Percentiles rank a stretch among this genome's conserved stretches.
phyloP scores from a whole-genome alignment of 495 filamentous ascomycete species.

The Aspergillus nanangensis region DNA sequence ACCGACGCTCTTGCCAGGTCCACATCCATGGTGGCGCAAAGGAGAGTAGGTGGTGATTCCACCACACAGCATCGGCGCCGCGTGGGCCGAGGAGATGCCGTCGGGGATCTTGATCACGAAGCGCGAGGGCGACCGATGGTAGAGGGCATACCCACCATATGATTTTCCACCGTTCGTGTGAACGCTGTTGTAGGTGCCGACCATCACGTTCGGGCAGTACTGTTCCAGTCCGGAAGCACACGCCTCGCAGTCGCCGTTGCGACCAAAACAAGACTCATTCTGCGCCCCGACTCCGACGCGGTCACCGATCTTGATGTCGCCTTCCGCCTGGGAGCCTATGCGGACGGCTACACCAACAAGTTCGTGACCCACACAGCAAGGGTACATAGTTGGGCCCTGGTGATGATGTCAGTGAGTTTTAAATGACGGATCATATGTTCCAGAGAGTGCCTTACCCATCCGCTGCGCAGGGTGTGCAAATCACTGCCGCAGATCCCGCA shows the following conservation, averaged over 20 bases:
- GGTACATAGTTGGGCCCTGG: slow-evolving; percentile 49
- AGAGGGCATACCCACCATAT: slow-evolving; percentile 61
- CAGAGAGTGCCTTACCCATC: slow-evolving; percentile 45
- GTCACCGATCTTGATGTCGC: slow-evolving; percentile 66
- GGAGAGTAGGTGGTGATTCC: slow-evolving; percentile 70
- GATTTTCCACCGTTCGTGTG: slow-evolving; percentile 45
- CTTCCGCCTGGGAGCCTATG: slow-evolving; percentile 60
- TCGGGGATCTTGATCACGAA: slow-evolving; percentile 75
- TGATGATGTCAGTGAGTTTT: not conserved
- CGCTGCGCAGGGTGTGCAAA: slow-evolving; percentile 61
- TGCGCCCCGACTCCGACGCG: slow-evolving; percentile 80
- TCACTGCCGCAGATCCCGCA: slow-evolving; percentile 43
- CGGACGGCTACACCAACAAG: slow-evolving; percentile 71
- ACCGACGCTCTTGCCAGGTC: slow-evolving; percentile 70
- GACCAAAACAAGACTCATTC: slow-evolving; percentile 53
- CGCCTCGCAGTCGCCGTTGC: slow-evolving; percentile 52
- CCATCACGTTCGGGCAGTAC: slow-evolving; percentile 55
- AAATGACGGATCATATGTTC: not conserved
- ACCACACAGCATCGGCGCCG: slow-evolving; percentile 75
- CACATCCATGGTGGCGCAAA: slow-evolving; percentile 60
- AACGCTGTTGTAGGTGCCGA: slow-evolving; percentile 17
- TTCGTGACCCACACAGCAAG: slow-evolving; percentile 70
- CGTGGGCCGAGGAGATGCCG: slow-evolving; percentile 37
- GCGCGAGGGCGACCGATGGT: slow-evolving; percentile 61
- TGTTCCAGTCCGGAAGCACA: slow-evolving; percentile 54